Conservation (phyloP, 2,329 filamentous ascomycete genomes). For the Dryadomyces quercivorus region DNA sequence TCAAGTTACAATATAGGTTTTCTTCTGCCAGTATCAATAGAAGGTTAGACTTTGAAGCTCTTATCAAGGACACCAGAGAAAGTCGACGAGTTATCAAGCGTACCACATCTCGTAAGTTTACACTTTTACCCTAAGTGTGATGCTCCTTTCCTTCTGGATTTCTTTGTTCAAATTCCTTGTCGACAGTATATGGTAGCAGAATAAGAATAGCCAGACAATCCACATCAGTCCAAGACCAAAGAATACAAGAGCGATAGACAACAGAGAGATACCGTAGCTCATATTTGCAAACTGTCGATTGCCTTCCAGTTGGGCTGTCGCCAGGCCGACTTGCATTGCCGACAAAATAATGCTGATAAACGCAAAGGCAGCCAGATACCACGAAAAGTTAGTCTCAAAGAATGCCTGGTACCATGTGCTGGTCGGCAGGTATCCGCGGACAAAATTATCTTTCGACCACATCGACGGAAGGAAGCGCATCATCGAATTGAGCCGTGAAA, state of each 20-base stretch:
- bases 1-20: too few relatives aligned
- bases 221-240: not conserved
- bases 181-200: not conserved
- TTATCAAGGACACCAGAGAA: too few relatives aligned
- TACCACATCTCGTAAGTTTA: too few relatives aligned
- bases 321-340: not conserved
- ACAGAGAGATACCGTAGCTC: not conserved
- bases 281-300: not conserved
- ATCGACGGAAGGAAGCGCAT: not conserved
- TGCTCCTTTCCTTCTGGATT: not conserved
- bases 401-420: conserved; percentile 1
- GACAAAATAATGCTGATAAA: not conserved
- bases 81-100: too few relatives aligned
- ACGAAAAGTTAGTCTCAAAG: not conserved
- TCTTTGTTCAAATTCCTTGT: not conserved
- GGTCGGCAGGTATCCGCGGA: not conserved
- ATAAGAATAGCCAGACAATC: not conserved
- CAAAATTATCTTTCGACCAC: not conserved
- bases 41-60: too few relatives aligned
- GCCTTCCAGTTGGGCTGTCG: not conserved
- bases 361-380: not conserved
- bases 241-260: not conserved
- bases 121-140: too few relatives aligned
- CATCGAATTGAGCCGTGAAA: not conserved
- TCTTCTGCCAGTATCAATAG: too few relatives aligned